Conservation (phyloP, 495 filamentous ascomycete species). For the Hypoxylon crocopeplum region DNA sequence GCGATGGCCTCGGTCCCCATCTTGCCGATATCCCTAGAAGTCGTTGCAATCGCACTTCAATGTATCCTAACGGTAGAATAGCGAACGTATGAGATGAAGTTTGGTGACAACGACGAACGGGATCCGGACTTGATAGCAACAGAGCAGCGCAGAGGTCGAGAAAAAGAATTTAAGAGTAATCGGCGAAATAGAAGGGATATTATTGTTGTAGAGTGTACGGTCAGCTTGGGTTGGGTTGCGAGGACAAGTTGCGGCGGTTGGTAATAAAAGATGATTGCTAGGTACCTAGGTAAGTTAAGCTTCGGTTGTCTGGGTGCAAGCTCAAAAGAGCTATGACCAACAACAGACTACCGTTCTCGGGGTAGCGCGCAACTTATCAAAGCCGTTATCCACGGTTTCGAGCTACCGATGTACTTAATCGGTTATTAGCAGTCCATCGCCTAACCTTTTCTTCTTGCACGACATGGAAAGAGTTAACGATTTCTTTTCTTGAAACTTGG, state of each 20-base stretch:
- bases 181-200: neutral
- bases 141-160: neutral
- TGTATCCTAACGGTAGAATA: neutral
- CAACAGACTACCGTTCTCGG: constrained; percentile 40
- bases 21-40: constrained; percentile 6
- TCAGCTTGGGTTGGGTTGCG: too few species aligned
- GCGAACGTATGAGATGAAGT: neutral
- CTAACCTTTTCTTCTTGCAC: constrained; percentile 25
- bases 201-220: neutral
- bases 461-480: constrained; percentile 14
- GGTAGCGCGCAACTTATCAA: constrained; percentile 21
- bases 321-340: constrained; percentile 39
- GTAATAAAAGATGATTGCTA: too few species aligned
- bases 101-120: constrained; percentile 4
- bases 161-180: neutral
- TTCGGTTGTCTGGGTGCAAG: constrained; percentile 34
- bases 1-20: constrained; percentile 74
- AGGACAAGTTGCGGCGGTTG: constrained; percentile 1
- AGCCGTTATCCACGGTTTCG: neutral
- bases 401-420: constrained; percentile 11
- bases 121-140: neutral
- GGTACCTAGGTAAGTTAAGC: neutral
- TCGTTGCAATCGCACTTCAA: neutral
- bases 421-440: constrained; percentile 3
- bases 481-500: constrained; percentile 16